Percentiles rank a stretch among this genome's conserved stretches.
Conservation (phyloP, 1,139 yeast genomes). For the Yamadazyma taylorii region DNA sequence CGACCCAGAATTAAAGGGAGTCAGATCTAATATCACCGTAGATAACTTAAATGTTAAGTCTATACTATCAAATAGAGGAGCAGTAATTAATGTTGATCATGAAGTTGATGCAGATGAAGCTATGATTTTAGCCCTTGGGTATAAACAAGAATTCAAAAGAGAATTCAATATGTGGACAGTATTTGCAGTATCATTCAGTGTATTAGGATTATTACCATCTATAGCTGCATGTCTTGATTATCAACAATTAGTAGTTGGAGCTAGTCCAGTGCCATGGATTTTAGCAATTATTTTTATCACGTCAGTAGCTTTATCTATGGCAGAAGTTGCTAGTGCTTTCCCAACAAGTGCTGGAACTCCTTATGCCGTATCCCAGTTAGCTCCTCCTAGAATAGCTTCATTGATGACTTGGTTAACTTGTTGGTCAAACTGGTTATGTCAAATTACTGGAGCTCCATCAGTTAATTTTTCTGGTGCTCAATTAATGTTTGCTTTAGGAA, state of each 20-base stretch:
- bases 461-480: conserved; percentile 60
- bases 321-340: conserved; percentile 47
- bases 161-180: conserved; percentile 62
- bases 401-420: conserved; percentile 58
- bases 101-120: conserved; percentile 52
- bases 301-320: conserved; percentile 48
- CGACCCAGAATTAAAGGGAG: conserved; percentile 15
- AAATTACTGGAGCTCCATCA: conserved; percentile 52
- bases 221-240: conserved; percentile 57
- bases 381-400: conserved; percentile 54
- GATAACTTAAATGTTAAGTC: conserved; percentile 39
- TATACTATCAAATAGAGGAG: conserved; percentile 36
- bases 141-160: conserved; percentile 69
- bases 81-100: conserved; percentile 45
- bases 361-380: conserved; percentile 47
- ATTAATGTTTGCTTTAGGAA: conserved; percentile 55
- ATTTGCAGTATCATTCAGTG: conserved; percentile 68
- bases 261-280: conserved; percentile 55
- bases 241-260: conserved; percentile 51
- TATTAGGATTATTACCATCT: conserved; percentile 69
- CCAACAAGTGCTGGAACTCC: conserved; percentile 48
- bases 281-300: conserved; percentile 49
- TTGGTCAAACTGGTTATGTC: conserved; percentile 51
- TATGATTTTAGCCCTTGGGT: conserved; percentile 60
- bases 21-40: conserved; percentile 36